Evolutionary conservation across 2,329 filamentous ascomycete species (phyloP).

Genomic region (Aspergillus sp.): DNA sequence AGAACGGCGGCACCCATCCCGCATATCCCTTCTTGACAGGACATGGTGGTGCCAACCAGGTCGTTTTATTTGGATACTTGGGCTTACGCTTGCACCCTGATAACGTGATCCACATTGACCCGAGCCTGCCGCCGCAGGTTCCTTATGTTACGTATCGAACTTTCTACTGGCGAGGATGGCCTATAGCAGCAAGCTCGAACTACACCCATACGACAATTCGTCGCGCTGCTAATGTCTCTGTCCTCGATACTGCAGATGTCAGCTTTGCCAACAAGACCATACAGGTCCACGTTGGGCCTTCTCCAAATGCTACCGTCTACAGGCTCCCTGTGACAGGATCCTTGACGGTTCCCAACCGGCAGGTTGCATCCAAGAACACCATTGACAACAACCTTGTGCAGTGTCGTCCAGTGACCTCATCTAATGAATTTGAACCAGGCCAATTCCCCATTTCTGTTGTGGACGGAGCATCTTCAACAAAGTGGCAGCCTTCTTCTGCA

Average conservation of each 20-base stretch:
- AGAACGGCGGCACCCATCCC: slow-evolving; percentile 59
- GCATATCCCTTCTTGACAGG: slow-evolving; percentile 65
- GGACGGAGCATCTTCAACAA: slow-evolving; percentile 58
- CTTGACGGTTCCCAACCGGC: slow-evolving; percentile 52
- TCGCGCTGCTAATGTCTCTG: slow-evolving; percentile 39
- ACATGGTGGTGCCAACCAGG: slow-evolving; percentile 60
- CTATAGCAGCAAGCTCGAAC: slow-evolving; percentile 54
- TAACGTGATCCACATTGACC: slow-evolving; percentile 53
- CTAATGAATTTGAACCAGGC: slow-evolving; percentile 47
- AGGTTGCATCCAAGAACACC: slow-evolving; percentile 47
- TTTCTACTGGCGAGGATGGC: slow-evolving; percentile 60
- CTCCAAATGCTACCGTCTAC: slow-evolving; percentile 36
- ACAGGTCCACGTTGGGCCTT: slow-evolving; percentile 49
- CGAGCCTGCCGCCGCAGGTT: slow-evolving; percentile 58
- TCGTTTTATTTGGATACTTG: slow-evolving; percentile 59
- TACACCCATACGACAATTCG: slow-evolving; percentile 56
- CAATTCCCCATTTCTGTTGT: slow-evolving; percentile 62
- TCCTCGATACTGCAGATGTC: slow-evolving; percentile 46
- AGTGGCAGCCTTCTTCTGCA: slow-evolving; percentile 54
- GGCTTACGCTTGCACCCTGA: slow-evolving; percentile 55
- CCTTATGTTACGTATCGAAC: slow-evolving; percentile 52
- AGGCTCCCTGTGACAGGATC: slow-evolving; percentile 42
- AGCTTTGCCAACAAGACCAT: slow-evolving; percentile 49
- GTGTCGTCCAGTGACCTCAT: slow-evolving; percentile 49
- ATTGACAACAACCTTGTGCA: slow-evolving; percentile 55